A percentile compares a stretch with the other conserved stretches of the same genome.
Evolutionary conservation across 495 filamentous ascomycete species (phyloP).

Genomic region (Filosporella fistucella): DNA sequence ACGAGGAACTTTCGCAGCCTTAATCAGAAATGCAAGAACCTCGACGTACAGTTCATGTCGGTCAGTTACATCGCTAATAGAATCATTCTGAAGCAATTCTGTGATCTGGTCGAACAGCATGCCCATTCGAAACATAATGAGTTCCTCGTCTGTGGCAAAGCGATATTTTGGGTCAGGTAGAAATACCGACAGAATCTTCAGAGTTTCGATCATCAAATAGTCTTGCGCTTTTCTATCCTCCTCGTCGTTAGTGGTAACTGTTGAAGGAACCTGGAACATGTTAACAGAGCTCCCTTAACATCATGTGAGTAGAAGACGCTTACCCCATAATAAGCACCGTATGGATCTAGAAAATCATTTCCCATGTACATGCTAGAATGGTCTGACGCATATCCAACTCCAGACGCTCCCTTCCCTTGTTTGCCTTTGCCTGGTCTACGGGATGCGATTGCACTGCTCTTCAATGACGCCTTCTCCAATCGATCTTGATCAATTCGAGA

Average conservation of each 20-base stretch:
- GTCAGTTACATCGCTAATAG: conserved; percentile 13
- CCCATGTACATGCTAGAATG: neutral
- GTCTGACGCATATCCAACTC: conserved; percentile 1
- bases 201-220: conserved; percentile 3
- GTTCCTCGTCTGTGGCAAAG: too few relatives aligned
- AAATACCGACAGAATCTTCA: conserved; percentile 6
- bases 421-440: neutral
- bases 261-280: too few relatives aligned
- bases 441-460: neutral
- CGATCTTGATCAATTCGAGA: conserved; percentile 10
- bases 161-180: too few relatives aligned
- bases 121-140: conserved; percentile 12
- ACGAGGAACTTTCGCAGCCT: conserved; percentile 1
- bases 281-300: too few relatives aligned
- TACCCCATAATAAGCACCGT: too few relatives aligned
- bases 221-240: conserved; percentile 1
- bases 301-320: too few relatives aligned
- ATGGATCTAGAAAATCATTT: too few relatives aligned
- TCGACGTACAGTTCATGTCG: conserved; percentile 6
- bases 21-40: conserved; percentile 7
- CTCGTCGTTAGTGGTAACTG: too few relatives aligned
- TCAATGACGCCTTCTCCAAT: neutral
- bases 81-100: conserved; percentile 17
- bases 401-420: neutral
- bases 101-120: conserved; percentile 15